Evolutionary conservation across 148 eudicot genomes (phyloP), one percentile per base, ranked within the genome.

Genomic region (Rhododendron vialii): DNA sequence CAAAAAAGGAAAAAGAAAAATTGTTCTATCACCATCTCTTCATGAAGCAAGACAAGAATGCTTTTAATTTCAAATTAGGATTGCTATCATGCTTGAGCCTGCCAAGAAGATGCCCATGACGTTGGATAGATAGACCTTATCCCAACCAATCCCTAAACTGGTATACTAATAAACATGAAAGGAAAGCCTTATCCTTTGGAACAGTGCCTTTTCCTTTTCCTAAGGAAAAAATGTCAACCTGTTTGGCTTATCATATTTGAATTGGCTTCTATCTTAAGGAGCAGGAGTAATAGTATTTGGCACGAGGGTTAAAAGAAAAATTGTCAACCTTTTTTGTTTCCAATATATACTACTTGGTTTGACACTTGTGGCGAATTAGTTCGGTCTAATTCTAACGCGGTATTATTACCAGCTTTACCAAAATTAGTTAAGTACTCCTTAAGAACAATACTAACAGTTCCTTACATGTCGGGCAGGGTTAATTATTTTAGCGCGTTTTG

Each of bases 151-250:
- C 24, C 28, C 28, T 78, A 43, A 41, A 30, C 5, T 28, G 3
- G 1, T 2, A 15, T 51, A 3, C 22, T 13, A 51, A 1, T 47
- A 80, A 14, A 51, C 3, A 10, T 33, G 11, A 13, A 12, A 6
- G 38, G 7, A 81, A 53, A 51, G 38, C 83, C 67, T 53, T 81
- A 81, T 81, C 83, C 83, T 30, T 51, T 30, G 43, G 83, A 81
- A 53, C 41, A 30, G 45, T 1, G 38, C 18, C 26, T 45, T 45
- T 24, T 3, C 24, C 24, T 13, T 1, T 1, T 26, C 14, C 11
- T 4, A 14, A 43, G 8, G 9, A 24, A 9, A 14, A 30, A n/a
- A 65, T 71, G 76, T 71, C 76, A 71, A 71, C 76, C 33, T 71
- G 36, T 33, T 71, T 5, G 20, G 41, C 38, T 71, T 1, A 14